phyloP scores from a whole-genome alignment of 139 green algal species.

The Desmodesmus armatus region DNA sequence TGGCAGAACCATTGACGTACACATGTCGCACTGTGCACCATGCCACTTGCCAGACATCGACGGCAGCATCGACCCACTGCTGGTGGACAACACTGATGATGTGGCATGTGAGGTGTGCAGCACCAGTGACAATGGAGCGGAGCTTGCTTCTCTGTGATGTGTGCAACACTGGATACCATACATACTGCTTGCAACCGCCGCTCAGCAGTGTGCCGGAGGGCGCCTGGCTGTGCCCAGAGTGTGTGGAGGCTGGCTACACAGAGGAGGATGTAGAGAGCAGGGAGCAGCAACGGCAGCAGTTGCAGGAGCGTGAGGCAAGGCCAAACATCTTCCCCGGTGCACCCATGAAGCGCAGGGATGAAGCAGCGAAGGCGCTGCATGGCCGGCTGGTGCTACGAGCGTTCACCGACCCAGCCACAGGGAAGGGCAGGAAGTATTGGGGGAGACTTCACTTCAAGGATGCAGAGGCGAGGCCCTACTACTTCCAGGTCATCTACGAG shows the following conservation, averaged over 20 bases:
- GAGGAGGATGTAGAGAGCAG: not conserved
- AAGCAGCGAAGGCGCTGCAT: not conserved
- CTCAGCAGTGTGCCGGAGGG: conserved; percentile 3
- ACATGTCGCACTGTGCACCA: not conserved
- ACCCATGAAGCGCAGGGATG: not conserved
- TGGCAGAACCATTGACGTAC: not conserved
- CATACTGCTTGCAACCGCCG: not conserved
- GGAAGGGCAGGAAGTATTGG: not conserved
- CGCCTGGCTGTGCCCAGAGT: conserved; percentile 9
- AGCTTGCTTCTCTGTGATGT: conserved; percentile 2
- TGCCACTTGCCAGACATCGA: conserved; percentile 32
- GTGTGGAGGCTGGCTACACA: conserved; percentile 5
- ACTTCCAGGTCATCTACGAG: not conserved
- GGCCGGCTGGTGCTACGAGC: not conserved
- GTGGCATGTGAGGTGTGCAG: too few species aligned
- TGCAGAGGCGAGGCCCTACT: not conserved
- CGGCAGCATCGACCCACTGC: not conserved
- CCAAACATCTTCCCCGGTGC: conserved; percentile 22
- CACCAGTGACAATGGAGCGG: not conserved
- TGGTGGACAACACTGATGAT: not conserved
- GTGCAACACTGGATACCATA: not conserved
- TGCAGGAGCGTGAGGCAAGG: not conserved
- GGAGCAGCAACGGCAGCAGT: not conserved
- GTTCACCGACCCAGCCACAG: not conserved
- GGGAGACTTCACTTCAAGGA: not conserved